phyloP scores from a whole-genome alignment of 1,139 yeast genomes.

The Eremothecium gossypii region DNA sequence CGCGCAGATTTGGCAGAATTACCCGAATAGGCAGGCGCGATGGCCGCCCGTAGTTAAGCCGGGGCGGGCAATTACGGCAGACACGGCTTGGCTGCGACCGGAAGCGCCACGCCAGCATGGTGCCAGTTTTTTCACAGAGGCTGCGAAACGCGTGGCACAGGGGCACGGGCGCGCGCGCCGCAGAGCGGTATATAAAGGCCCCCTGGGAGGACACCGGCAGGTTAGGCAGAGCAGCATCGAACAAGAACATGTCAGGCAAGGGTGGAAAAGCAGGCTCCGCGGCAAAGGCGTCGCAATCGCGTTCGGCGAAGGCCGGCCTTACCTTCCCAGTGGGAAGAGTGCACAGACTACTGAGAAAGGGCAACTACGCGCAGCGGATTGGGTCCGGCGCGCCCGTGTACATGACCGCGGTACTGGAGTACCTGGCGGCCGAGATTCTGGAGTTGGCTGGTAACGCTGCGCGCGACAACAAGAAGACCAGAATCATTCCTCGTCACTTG shows the following conservation, averaged over 20 bases:
- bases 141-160: constrained; percentile 16
- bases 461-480: constrained; percentile 94
- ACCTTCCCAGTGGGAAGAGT: constrained; percentile 99
- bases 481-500: constrained; percentile 97
- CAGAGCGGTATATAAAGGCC: constrained; percentile 1
- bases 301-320: constrained; percentile 97
- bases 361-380: constrained; percentile 97
- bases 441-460: constrained; percentile 99
- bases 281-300: constrained; percentile 91
- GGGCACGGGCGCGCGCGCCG: constrained; percentile 6
- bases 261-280: constrained; percentile 93
- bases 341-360: constrained; percentile 93
- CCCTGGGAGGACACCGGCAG: background rate
- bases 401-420: constrained; percentile 92
- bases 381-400: constrained; percentile 98
- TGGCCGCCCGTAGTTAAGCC: constrained; percentile 50
- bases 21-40: constrained; percentile 42
- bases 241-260: constrained; percentile 83
- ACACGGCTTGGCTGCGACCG: constrained; percentile 35
- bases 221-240: background rate
- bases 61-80: constrained; percentile 45
- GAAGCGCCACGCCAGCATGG: constrained; percentile 15
- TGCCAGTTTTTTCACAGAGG: constrained; percentile 25
- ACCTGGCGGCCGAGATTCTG: constrained; percentile 91
- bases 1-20: constrained; percentile 37